Percentiles rank a stretch among this genome's conserved stretches.
Conservation (phyloP, 208 protist genomes). For the Trypanosoma platydactyli region DNA sequence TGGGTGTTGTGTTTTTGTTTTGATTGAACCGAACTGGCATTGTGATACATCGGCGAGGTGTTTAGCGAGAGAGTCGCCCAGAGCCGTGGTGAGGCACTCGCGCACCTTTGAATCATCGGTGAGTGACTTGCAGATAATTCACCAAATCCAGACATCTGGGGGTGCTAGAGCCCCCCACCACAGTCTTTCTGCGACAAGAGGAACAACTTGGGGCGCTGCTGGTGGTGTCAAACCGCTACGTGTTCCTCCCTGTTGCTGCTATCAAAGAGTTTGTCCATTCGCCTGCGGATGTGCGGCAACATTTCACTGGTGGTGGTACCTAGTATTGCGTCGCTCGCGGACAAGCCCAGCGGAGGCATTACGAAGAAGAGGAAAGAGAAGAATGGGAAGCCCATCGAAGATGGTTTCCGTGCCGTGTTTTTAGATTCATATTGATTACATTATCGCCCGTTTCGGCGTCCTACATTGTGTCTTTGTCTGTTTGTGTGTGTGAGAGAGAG, state of each 20-base stretch:
- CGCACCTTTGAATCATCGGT: constrained; percentile 6
- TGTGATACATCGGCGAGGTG: constrained; percentile 10
- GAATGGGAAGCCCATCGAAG: background rate
- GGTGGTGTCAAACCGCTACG: no score
- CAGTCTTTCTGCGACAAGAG: no score
- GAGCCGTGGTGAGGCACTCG: constrained; percentile 4
- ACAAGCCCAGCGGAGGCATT: background rate
- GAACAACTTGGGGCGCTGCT: no score
- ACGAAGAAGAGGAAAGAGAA: background rate
- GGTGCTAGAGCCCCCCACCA: no score
- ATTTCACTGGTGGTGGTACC: background rate
- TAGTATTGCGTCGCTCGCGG: background rate
- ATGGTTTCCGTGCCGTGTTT: background rate
- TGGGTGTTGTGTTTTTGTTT: constrained; percentile 15
- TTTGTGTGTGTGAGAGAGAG: no score
- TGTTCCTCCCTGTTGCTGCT: no score
- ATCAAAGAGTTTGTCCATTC: no score
- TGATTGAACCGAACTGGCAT: constrained; percentile 15
- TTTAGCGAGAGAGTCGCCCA: background rate
- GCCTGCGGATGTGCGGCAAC: background rate
- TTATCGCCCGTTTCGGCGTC: no score
- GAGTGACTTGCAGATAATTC: background rate
- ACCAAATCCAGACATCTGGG: background rate
- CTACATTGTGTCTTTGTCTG: no score
- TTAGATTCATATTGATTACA: background rate